phyloP scores from a whole-genome alignment of 2,329 filamentous ascomycete genomes.

The Ambrosiella cleistominuta region DNA sequence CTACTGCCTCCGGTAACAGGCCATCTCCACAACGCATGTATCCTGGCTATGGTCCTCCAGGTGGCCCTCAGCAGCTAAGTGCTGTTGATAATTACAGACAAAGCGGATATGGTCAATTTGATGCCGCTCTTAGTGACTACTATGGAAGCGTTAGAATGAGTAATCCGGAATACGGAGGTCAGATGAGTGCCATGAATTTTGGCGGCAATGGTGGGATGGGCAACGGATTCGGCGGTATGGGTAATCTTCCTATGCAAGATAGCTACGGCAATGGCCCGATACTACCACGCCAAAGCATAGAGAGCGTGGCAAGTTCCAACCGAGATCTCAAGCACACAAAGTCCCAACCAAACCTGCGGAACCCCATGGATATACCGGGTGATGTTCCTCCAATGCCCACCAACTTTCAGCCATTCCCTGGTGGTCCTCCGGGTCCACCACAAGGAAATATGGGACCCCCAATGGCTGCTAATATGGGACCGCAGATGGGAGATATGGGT shows the following conservation, averaged over 20 bases:
- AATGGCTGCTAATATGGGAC: neutral
- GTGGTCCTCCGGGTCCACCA: constrained; percentile 1
- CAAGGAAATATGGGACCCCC: constrained; percentile 1
- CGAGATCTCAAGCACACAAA: constrained; percentile 42
- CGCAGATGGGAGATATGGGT: neutral
- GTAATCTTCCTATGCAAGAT: constrained; percentile 12
- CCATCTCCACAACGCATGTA: constrained; percentile 37
- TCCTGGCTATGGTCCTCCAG: constrained; percentile 23
- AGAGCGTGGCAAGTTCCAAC: constrained; percentile 19
- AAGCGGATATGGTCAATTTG: constrained; percentile 14
- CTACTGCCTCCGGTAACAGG: constrained; percentile 35
- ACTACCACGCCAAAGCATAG: constrained; percentile 1
- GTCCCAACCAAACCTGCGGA: constrained; percentile 49
- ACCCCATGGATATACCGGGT: constrained; percentile 51
- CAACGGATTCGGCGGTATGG: constrained; percentile 1
- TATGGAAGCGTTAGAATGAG: constrained; percentile 17
- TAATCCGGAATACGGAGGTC: constrained; percentile 16
- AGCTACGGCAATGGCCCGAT: constrained; percentile 7
- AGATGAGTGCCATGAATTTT: constrained; percentile 8
- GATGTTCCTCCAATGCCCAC: constrained; percentile 37
- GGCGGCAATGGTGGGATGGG: constrained; percentile 1
- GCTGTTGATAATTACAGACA: constrained; percentile 13
- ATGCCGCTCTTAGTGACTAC: constrained; percentile 17
- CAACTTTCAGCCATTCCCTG: constrained; percentile 9
- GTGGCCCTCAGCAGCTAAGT: constrained; percentile 16